These are phyloP conservation scores for Eucalyptus sp. DNA, from an alignment of 345 rosid genomes.

Conservation along the genomic window DNA sequence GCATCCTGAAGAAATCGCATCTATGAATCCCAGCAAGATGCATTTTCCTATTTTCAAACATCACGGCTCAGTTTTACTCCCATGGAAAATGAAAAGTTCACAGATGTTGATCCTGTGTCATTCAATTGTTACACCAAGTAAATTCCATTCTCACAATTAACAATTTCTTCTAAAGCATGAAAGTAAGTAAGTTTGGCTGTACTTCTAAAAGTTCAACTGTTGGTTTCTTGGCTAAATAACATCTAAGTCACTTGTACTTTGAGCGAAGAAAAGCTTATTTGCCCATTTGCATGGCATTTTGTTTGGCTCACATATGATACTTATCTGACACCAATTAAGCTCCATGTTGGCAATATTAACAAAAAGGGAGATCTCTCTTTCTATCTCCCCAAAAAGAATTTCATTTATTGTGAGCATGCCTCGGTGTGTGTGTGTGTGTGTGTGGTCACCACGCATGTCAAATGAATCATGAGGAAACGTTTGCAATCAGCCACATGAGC, in stretches of 20 bases:
- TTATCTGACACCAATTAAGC: not conserved
- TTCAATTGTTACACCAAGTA: not conserved
- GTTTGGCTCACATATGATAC: not conserved
- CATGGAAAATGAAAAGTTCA: not conserved
- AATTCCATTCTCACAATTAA: not conserved
- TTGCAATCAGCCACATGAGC: not conserved
- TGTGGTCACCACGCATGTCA: not conserved
- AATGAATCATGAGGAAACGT: not conserved
- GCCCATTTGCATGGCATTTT: not conserved
- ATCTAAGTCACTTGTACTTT: not conserved
- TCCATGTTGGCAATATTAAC: not conserved
- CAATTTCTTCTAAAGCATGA: not conserved
- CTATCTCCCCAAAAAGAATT: not conserved
- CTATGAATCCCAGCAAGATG: not conserved
- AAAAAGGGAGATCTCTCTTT: not conserved
- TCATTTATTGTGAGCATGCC: not conserved
- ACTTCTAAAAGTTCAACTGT: not conserved
- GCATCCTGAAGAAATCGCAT: not conserved
- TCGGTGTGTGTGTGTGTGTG: not conserved
- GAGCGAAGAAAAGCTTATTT: not conserved
- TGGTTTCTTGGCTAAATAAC: not conserved
- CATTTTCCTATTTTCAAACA: not conserved
- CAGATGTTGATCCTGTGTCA: not conserved
- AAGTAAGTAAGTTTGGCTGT: not conserved
- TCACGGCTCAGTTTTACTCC: not conserved